Base-by-base conservation (phyloP, 768 basidiomycete genomes). In the Kwoniella sp. region DNA sequence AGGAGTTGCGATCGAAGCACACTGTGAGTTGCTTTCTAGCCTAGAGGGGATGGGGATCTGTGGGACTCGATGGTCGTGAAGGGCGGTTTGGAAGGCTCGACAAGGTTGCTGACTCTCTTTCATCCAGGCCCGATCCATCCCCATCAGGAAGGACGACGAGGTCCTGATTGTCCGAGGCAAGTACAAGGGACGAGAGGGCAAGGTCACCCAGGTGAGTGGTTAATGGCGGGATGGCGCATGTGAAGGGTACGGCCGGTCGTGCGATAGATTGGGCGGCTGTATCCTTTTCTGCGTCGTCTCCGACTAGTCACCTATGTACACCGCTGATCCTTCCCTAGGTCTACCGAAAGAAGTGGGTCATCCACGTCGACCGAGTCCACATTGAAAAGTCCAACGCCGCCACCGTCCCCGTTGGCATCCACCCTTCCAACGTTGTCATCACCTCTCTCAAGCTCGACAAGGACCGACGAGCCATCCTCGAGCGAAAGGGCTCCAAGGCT, bases 181-280 rank as follows among this genome's bases (percentile, higher is more conserved):
- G 77, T 91, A 95, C 83, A 95, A 95, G 82, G 93, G 95, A 45
- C 84, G 91, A 73, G 93, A 99, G 81, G 93, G 93, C 71, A 96
- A 96, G 80, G 84, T 99, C 59, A 89, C 88, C 55, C 76, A 78
- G 72, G 73, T 74, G 38, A 52, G 73, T 56, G 12, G 3, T 7
- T 12, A 14, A 14, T 3, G 31, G 31, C n/a, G n/a, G n/a, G n/a
- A n/a, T n/a, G n/a, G n/a, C n/a, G n/a, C 43, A 29, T 11, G 2
- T 19, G 23, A 2, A n/a, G n/a, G 8, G 5, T 34, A n/a, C n/a
- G n/a, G n/a, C n/a, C n/a, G n/a, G n/a, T n/a, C n/a, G n/a, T n/a
- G n/a, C n/a, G n/a, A n/a, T n/a, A n/a, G n/a, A n/a, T n/a, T n/a
- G n/a, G n/a, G n/a, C n/a, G n/a, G n/a, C n/a, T n/a, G n/a, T n/a